Conservation (phyloP, 2,329 filamentous ascomycete genomes). For the Diaporthe citri region DNA sequence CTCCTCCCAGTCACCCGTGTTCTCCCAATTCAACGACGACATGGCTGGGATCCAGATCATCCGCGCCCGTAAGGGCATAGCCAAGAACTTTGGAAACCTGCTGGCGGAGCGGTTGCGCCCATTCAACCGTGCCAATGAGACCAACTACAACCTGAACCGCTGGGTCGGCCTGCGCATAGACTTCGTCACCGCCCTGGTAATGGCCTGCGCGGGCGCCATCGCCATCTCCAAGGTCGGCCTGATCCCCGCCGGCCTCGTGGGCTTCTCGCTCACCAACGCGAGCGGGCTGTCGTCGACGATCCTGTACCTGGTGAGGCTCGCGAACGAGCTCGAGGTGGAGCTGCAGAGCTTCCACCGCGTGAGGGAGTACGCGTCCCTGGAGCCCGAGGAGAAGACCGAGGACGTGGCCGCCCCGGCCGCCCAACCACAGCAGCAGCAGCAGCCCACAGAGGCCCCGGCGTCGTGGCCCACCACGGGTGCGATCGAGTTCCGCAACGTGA, state of each 20-base stretch:
- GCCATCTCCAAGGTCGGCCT: constrained; percentile 61
- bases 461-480: constrained; percentile 47
- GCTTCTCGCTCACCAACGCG: constrained; percentile 68
- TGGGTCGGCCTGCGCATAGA: constrained; percentile 69
- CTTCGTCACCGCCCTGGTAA: constrained; percentile 65
- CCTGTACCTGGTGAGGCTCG: constrained; percentile 62
- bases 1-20: constrained; percentile 63
- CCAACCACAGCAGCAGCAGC: background rate
- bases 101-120: constrained; percentile 64
- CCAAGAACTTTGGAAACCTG: constrained; percentile 59
- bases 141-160: constrained; percentile 68
- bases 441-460: constrained; percentile 37
- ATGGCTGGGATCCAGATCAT: constrained; percentile 53
- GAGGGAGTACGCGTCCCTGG: constrained; percentile 47
- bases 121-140: constrained; percentile 61
- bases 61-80: constrained; percentile 63
- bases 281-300: constrained; percentile 67
- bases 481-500: constrained; percentile 48
- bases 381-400: constrained; percentile 45
- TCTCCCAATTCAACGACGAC: constrained; percentile 63
- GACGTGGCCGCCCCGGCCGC: constrained; percentile 13
- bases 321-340: constrained; percentile 70
- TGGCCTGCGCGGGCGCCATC: constrained; percentile 64
- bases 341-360: constrained; percentile 61
- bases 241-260: constrained; percentile 65